Percentiles rank a stretch among this genome's conserved stretches.
Conservation (phyloP, 2,329 filamentous ascomycete genomes). For the Monosporascus sp. region DNA sequence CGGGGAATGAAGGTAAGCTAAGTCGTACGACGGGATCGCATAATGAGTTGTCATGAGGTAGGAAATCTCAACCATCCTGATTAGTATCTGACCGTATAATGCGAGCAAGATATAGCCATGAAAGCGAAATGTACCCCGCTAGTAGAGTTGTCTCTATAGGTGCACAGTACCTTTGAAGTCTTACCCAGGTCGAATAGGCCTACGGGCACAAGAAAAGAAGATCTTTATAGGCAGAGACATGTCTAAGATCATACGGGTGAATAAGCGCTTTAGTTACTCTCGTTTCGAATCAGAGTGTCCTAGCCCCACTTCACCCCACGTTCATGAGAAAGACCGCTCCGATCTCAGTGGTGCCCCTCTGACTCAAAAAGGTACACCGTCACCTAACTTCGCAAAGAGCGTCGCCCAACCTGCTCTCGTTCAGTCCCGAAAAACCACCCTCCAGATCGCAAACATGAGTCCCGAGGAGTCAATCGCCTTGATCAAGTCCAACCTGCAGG, state of each 20-base stretch:
- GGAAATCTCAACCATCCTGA: too few relatives aligned
- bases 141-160: too few relatives aligned
- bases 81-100: too few relatives aligned
- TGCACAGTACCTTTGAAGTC: too few relatives aligned
- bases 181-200: too few relatives aligned
- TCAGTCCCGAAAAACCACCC: background rate
- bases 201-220: too few relatives aligned
- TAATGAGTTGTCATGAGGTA: too few relatives aligned
- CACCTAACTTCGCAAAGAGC: background rate
- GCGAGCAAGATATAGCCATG: too few relatives aligned
- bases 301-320: background rate
- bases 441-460: slow-evolving; percentile 26
- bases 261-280: too few relatives aligned
- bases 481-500: slow-evolving; percentile 75
- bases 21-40: too few relatives aligned
- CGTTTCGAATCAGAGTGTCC: background rate
- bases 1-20: too few relatives aligned
- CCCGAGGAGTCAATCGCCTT: slow-evolving; percentile 63
- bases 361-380: background rate
- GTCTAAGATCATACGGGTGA: background rate
- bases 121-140: too few relatives aligned
- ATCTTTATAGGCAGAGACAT: background rate
- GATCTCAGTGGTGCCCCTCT: background rate
- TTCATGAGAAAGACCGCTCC: background rate
- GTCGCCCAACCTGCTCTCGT: background rate